Conservation (phyloP, 371 early-diverging fungal genomes). For the Mortierella sp. region DNA sequence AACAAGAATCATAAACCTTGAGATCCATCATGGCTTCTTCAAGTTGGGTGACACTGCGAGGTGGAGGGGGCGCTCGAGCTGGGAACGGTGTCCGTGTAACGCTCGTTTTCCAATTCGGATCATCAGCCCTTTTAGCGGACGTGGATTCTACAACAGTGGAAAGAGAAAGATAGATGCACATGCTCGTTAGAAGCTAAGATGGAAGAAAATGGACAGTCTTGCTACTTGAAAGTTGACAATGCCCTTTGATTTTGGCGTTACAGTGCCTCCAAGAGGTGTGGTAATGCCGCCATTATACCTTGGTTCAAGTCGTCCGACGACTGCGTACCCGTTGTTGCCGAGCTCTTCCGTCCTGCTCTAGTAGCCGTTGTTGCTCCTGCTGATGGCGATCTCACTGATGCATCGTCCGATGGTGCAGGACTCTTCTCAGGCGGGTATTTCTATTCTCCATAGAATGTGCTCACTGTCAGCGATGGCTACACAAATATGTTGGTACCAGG, state of each 20-base stretch:
- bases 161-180: neutral
- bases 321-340: too few species aligned
- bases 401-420: slow-evolving; percentile 33
- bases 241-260: too few species aligned
- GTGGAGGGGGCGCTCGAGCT: slow-evolving; percentile 36
- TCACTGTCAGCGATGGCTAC: neutral
- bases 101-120: slow-evolving; percentile 4
- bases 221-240: too few species aligned
- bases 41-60: slow-evolving; percentile 36
- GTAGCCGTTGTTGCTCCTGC: slow-evolving; percentile 3
- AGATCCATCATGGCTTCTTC: slow-evolving; percentile 49
- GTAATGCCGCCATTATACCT: too few species aligned
- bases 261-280: too few species aligned
- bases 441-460: slow-evolving; percentile 6
- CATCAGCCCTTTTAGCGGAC: slow-evolving; percentile 3
- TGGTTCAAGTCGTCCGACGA: too few species aligned
- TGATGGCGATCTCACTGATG: neutral
- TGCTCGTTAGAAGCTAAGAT: too few species aligned
- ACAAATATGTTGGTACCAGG: too few species aligned
- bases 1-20: slow-evolving; percentile 36
- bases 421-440: slow-evolving; percentile 51
- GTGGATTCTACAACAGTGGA: neutral
- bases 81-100: slow-evolving; percentile 28
- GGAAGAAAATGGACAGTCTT: too few species aligned
- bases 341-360: neutral